These are phyloP conservation scores for Penicillium diatomitis DNA, from an alignment of 495 filamentous ascomycete species.

Conservation along the genomic window DNA sequence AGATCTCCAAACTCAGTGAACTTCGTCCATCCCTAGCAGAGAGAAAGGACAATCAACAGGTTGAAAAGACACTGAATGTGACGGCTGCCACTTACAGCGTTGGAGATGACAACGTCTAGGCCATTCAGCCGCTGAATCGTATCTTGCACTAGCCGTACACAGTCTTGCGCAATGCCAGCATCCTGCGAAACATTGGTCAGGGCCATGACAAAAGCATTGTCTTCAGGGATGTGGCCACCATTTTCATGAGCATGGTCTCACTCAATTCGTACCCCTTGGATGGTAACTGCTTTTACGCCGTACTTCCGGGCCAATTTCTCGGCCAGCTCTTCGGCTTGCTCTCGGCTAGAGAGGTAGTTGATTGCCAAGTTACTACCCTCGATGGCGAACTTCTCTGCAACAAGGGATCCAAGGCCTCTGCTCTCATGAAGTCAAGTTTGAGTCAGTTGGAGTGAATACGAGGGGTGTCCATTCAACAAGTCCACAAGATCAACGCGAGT, in stretches of 20 bases:
- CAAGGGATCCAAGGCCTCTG: neutral
- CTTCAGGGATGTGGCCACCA: too few species aligned
- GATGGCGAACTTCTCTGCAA: slow-evolving; percentile 1
- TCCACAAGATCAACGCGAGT: neutral
- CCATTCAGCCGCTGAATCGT: neutral
- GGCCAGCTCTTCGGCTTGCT: neutral
- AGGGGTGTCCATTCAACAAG: too few species aligned
- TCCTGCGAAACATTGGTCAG: neutral
- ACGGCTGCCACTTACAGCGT: neutral
- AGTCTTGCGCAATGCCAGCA: neutral
- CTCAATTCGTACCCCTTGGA: neutral
- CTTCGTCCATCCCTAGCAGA: neutral
- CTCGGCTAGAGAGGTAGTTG: slow-evolving; percentile 1
- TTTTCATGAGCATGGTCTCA: too few species aligned
- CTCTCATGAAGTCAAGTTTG: too few species aligned
- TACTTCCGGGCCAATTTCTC: neutral
- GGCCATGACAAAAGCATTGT: too few species aligned
- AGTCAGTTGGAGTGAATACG: too few species aligned
- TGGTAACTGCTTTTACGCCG: neutral
- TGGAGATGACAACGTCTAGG: neutral
- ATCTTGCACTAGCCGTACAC: neutral
- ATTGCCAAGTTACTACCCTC: neutral
- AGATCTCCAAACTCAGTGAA: neutral
- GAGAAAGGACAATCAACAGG: neutral
- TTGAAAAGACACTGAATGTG: too few species aligned